Percentiles rank a stretch among this genome's conserved stretches.
These are phyloP conservation scores for Euphrasia confusa DNA, from an alignment of 257 asterid genomes.

Conservation along the genomic window DNA sequence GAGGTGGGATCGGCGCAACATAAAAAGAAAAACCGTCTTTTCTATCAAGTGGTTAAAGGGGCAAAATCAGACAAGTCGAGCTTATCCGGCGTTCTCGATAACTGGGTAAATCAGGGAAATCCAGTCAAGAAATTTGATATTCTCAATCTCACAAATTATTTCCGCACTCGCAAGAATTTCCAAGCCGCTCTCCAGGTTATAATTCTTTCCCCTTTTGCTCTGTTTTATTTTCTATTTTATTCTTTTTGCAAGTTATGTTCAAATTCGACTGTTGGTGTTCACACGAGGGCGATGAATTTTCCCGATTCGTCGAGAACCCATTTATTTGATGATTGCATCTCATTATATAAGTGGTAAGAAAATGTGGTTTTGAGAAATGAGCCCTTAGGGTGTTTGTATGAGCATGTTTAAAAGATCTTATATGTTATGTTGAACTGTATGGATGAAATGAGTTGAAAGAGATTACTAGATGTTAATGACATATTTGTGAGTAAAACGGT, in stretches of 20 bases:
- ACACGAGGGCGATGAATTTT: background rate
- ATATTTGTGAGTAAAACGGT: background rate
- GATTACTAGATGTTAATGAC: background rate
- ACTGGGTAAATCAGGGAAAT: slow-evolving; percentile 30
- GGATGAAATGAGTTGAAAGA: background rate
- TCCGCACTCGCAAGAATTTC: slow-evolving; percentile 10
- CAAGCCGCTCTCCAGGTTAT: slow-evolving; percentile 46
- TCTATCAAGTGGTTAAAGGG: slow-evolving; percentile 23
- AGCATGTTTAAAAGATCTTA: background rate
- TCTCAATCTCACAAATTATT: slow-evolving; percentile 2
- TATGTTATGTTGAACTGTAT: background rate
- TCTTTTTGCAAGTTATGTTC: background rate
- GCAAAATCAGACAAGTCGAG: slow-evolving; percentile 25
- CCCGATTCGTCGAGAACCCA: background rate
- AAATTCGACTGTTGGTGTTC: background rate
- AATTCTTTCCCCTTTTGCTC: background rate
- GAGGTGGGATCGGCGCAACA: slow-evolving; percentile 9
- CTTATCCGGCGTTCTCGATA: slow-evolving; percentile 31
- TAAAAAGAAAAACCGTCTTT: slow-evolving; percentile 4
- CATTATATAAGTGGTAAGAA: background rate
- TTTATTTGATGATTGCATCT: slow-evolving; percentile 2
- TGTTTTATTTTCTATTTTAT: background rate
- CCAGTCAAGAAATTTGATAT: background rate
- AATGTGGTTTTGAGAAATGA: background rate
- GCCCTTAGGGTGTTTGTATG: background rate